Conservation (phyloP, 2,329 filamentous ascomycete genomes). For the Ploettnerulaceae sp. region DNA sequence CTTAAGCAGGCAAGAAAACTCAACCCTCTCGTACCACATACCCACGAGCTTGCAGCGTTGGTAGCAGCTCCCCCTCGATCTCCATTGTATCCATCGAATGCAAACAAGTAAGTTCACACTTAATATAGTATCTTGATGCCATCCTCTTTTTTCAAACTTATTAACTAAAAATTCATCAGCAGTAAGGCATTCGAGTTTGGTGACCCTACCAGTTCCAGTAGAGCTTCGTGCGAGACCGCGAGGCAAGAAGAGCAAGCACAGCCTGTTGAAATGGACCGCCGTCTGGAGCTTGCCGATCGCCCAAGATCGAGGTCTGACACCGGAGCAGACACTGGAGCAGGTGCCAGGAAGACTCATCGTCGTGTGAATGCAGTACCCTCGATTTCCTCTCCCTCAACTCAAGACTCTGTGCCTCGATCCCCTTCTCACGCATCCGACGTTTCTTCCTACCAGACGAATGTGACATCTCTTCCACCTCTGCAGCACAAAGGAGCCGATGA, state of each 20-base stretch:
- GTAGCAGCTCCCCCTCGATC: conserved; percentile 3
- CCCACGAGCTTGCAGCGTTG: conserved; percentile 12
- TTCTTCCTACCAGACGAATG: conserved; percentile 28
- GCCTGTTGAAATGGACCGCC: not conserved
- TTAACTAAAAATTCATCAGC: not conserved
- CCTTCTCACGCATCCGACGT: conserved; percentile 23
- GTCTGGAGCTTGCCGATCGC: conserved; percentile 3
- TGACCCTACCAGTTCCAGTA: not conserved
- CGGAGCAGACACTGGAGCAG: conserved; percentile 3
- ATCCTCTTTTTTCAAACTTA: not conserved
- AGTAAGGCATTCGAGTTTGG: conserved; percentile 4
- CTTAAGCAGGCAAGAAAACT: not conserved
- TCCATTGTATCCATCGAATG: not conserved
- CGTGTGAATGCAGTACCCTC: conserved; percentile 5
- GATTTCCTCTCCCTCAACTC: conserved; percentile 19
- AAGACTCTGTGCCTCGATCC: conserved; percentile 15
- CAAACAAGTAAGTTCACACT: not conserved
- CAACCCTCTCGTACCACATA: conserved; percentile 1
- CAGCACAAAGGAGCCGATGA: conserved; percentile 37
- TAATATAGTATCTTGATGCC: too few relatives aligned
- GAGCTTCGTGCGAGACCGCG: not conserved
- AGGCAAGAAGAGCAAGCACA: not conserved
- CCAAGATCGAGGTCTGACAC: conserved; percentile 2
- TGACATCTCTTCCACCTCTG: conserved; percentile 28
- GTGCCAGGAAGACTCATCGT: conserved; percentile 4